Evolutionary conservation across 1,284 basidiomycete species (phyloP).

Genomic region (Wallemia ichthyophaga): DNA sequence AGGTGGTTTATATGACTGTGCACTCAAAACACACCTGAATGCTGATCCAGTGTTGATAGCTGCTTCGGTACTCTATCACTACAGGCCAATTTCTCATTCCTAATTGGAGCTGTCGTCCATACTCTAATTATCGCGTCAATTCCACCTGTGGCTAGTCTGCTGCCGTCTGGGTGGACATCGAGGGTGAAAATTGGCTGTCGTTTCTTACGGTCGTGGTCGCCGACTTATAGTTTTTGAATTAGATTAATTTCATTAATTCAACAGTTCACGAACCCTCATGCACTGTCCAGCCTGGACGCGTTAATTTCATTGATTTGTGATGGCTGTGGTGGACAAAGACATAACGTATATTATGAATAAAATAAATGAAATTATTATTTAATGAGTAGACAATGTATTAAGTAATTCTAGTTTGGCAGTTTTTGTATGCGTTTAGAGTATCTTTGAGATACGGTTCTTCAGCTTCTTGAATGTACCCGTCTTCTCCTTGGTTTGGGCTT

Average conservation of each 20-base stretch:
- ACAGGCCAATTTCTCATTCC: constrained; percentile 38
- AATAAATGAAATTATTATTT: no score
- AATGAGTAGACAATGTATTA: not conserved
- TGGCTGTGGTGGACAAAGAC: not conserved
- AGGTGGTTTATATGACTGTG: not conserved
- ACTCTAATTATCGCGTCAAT: constrained; percentile 67
- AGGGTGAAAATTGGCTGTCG: constrained; percentile 68
- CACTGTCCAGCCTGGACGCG: not conserved
- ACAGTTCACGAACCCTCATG: not conserved
- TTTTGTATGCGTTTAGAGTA: not conserved
- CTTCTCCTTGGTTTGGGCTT: not conserved
- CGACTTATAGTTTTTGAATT: constrained; percentile 5
- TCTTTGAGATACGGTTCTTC: not conserved
- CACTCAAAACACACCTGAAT: constrained; percentile 27
- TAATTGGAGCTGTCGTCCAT: constrained; percentile 82
- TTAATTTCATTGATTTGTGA: not conserved
- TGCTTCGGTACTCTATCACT: constrained; percentile 51
- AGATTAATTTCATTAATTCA: not conserved
- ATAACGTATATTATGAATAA: no score
- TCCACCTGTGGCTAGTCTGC: constrained; percentile 80
- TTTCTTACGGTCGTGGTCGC: constrained; percentile 25
- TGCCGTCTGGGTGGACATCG: constrained; percentile 81
- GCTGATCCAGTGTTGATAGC: constrained; percentile 68
- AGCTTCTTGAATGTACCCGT: not conserved
- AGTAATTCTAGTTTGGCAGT: not conserved